These are phyloP conservation scores for Apiospora phragmitis DNA, from an alignment of 2,329 filamentous ascomycete species.

Conservation along the genomic window DNA sequence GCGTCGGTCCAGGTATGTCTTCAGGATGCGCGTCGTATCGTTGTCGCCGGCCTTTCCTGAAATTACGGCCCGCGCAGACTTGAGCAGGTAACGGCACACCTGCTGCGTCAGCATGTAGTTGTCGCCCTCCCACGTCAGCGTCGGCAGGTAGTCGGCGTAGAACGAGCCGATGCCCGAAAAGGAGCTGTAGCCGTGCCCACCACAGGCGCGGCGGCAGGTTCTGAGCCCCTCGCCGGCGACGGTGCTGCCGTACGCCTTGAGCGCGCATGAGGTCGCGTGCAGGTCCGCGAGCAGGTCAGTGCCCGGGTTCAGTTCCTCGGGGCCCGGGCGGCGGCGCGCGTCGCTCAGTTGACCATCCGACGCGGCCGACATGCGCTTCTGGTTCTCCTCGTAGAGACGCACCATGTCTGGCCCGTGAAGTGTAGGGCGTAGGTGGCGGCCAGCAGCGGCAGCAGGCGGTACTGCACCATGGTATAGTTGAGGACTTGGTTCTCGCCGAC, in stretches of 20 bases:
- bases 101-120: conserved; percentile 84
- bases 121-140: conserved; percentile 72
- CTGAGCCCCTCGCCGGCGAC: conserved; percentile 75
- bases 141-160: conserved; percentile 76
- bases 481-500: conserved; percentile 71
- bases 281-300: conserved; percentile 71
- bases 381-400: conserved; percentile 69
- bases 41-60: conserved; percentile 60
- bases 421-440: conserved; percentile 77
- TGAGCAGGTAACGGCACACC: conserved; percentile 74
- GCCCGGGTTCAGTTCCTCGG: conserved; percentile 66
- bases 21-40: conserved; percentile 68
- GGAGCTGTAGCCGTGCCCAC: conserved; percentile 74
- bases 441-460: conserved; percentile 69
- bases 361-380: conserved; percentile 58
- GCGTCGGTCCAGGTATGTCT: conserved; percentile 62
- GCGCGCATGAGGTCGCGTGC: conserved; percentile 74
- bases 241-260: conserved; percentile 73
- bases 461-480: conserved; percentile 81
- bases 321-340: conserved; percentile 58
- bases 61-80: conserved; percentile 72
- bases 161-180: conserved; percentile 75
- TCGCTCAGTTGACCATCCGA: conserved; percentile 32
- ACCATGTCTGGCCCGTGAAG: conserved; percentile 79
- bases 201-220: conserved; percentile 72